These are phyloP conservation scores for Polysphondylium violaceum DNA, from an alignment of 78 protist species.

Conservation along the genomic window DNA sequence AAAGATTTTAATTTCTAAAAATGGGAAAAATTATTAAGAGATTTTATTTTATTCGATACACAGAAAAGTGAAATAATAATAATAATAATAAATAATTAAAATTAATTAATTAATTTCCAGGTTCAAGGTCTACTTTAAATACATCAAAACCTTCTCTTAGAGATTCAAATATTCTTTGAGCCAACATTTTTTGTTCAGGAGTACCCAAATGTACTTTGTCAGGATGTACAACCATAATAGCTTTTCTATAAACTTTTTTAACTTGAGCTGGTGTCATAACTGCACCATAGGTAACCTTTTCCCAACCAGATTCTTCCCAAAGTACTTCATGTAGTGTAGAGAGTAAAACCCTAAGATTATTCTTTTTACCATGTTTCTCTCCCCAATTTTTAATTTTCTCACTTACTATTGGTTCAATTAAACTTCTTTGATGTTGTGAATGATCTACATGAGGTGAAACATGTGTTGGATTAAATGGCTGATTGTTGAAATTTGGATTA, in stretches of 20 bases:
- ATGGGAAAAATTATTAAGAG: too few relatives aligned
- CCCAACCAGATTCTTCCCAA: conserved; percentile 87
- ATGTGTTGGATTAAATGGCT: not conserved
- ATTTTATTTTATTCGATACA: too few relatives aligned
- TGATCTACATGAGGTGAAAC: conserved; percentile 61
- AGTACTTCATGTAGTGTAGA: conserved; percentile 79
- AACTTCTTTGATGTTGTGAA: conserved; percentile 14
- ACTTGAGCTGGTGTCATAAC: conserved; percentile 68
- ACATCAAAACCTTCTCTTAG: conserved; percentile 58
- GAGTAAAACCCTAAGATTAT: conserved; percentile 65
- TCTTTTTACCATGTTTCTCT: conserved; percentile 51
- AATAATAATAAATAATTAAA: too few relatives aligned
- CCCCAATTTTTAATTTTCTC: conserved; percentile 48
- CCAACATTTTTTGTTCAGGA: conserved; percentile 73
- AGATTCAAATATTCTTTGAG: conserved; percentile 72
- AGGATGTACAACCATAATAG: conserved; percentile 81
- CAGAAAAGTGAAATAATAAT: too few relatives aligned
- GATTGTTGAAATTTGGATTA: not conserved
- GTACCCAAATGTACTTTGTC: conserved; percentile 80
- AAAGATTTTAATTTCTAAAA: too few relatives aligned
- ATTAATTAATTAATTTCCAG: not conserved
- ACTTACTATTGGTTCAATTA: conserved; percentile 45
- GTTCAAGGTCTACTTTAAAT: conserved; percentile 63
- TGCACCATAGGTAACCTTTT: conserved; percentile 24
- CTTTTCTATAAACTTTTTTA: conserved; percentile 70